phyloP scores from a whole-genome alignment of 2,329 filamentous ascomycete species.

The Aspergillus carbonarius region DNA sequence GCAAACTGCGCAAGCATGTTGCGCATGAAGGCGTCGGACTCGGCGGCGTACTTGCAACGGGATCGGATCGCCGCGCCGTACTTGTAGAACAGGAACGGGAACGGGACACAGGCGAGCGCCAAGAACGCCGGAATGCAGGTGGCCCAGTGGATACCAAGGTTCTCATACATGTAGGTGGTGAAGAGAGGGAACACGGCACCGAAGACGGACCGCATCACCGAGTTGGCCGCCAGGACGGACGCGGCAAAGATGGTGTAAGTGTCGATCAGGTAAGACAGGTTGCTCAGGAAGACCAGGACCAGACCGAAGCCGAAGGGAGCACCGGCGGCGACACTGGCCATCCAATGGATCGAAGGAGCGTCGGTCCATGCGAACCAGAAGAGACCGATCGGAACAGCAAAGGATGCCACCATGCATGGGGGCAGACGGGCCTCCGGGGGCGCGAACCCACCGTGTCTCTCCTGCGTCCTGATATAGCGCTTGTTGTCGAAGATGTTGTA shows the following conservation, averaged over 20 bases:
- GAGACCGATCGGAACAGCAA: conserved; percentile 56
- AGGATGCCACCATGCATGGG: conserved; percentile 49
- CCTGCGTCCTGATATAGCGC: conserved; percentile 42
- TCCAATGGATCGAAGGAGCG: conserved; percentile 43
- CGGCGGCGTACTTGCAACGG: conserved; percentile 43
- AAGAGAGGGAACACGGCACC: conserved; percentile 51
- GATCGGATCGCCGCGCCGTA: conserved; percentile 42
- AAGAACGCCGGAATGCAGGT: conserved; percentile 48
- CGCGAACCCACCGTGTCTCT: conserved; percentile 55
- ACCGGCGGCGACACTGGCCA: conserved; percentile 37
- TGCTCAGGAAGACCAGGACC: conserved; percentile 42
- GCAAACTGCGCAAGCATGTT: conserved; percentile 32
- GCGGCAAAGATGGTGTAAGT: conserved; percentile 47
- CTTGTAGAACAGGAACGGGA: conserved; percentile 47
- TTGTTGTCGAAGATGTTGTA: conserved; percentile 46
- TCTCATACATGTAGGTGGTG: conserved; percentile 46
- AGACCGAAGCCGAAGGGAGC: conserved; percentile 45
- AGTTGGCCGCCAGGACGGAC: conserved; percentile 45
- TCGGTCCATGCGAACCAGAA: conserved; percentile 64
- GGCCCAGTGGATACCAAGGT: conserved; percentile 51
- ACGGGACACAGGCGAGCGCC: conserved; percentile 45
- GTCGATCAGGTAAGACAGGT: conserved; percentile 47
- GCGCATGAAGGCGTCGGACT: conserved; percentile 38
- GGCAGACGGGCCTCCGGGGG: conserved; percentile 60
- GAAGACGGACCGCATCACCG: conserved; percentile 48